These are phyloP conservation scores for Cryptococcus jaspeensis DNA, from an alignment of 1,284 basidiomycete genomes.

Conservation along the genomic window DNA sequence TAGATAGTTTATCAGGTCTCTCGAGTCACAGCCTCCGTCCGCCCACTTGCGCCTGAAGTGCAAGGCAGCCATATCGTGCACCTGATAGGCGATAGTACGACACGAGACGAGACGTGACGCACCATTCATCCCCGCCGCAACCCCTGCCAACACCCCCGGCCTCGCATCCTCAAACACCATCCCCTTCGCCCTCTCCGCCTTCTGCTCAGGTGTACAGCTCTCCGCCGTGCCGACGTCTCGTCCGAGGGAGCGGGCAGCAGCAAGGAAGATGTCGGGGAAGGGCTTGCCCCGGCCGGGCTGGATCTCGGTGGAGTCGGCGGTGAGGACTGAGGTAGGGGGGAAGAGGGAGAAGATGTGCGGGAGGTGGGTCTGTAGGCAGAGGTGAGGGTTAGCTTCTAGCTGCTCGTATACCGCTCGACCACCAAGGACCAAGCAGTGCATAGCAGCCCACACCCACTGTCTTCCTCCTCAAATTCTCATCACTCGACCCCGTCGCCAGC, in stretches of 20 bases:
- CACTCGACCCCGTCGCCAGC: slow-evolving; percentile 49
- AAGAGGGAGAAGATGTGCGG: slow-evolving; percentile 49
- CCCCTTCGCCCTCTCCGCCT: slow-evolving; percentile 36
- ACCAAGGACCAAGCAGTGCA: no score
- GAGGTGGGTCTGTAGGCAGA: slow-evolving; percentile 38
- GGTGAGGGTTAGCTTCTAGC: slow-evolving; percentile 40
- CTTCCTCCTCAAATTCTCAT: slow-evolving; percentile 3
- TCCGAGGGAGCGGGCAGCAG: slow-evolving; percentile 32
- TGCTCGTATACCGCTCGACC: no score
- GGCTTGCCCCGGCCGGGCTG: slow-evolving; percentile 20
- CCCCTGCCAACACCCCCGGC: slow-evolving; percentile 46
- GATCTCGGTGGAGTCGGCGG: slow-evolving; percentile 16
- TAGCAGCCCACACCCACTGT: neutral
- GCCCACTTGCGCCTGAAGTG: no score
- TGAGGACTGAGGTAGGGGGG: slow-evolving; percentile 43
- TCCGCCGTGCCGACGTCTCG: slow-evolving; percentile 33
- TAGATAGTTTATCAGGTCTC: no score
- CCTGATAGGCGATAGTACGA: no score
- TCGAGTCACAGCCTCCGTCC: no score
- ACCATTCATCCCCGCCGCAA: slow-evolving; percentile 52
- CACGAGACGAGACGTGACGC: no score
- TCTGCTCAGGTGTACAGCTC: slow-evolving; percentile 32
- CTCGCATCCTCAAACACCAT: slow-evolving; percentile 52
- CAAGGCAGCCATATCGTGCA: no score
- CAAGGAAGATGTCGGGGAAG: slow-evolving; percentile 50